Conservation (phyloP, 139 green algal genomes). For the Coccomyxa sp. region DNA sequence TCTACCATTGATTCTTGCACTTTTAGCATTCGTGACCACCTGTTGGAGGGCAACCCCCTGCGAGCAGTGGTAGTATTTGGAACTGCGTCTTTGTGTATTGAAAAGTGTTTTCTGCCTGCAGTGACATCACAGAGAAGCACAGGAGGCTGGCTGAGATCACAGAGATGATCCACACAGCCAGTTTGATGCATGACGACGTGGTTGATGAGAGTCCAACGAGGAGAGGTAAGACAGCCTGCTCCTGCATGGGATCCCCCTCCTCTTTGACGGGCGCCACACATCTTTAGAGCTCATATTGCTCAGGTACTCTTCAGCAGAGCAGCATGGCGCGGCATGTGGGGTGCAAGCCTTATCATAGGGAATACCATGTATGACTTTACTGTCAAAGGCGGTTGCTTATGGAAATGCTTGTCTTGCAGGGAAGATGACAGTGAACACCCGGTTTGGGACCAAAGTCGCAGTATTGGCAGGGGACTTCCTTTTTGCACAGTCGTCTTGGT, state of each 20-base stretch:
- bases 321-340: no score
- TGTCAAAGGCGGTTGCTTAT: neutral
- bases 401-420: conserved; percentile 50
- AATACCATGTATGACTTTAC: neutral
- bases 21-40: neutral
- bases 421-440: conserved; percentile 87
- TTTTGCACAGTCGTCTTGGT: conserved; percentile 98
- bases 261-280: no score
- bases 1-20: neutral
- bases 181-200: conserved; percentile 98
- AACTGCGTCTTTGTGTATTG: neutral
- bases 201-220: conserved; percentile 90
- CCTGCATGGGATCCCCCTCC: no score
- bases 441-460: conserved; percentile 91
- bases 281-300: no score
- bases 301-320: no score
- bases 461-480: conserved; percentile 97
- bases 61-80: neutral
- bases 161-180: conserved; percentile 99
- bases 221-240: conserved; percentile 51
- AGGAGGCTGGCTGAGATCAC: conserved; percentile 92
- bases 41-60: no score
- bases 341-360: neutral
- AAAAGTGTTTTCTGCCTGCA: conserved; percentile 27
- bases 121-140: conserved; percentile 86